These are phyloP conservation scores for Coprinopsis sp. DNA, from an alignment of 768 basidiomycete genomes.

Conservation along the genomic window DNA sequence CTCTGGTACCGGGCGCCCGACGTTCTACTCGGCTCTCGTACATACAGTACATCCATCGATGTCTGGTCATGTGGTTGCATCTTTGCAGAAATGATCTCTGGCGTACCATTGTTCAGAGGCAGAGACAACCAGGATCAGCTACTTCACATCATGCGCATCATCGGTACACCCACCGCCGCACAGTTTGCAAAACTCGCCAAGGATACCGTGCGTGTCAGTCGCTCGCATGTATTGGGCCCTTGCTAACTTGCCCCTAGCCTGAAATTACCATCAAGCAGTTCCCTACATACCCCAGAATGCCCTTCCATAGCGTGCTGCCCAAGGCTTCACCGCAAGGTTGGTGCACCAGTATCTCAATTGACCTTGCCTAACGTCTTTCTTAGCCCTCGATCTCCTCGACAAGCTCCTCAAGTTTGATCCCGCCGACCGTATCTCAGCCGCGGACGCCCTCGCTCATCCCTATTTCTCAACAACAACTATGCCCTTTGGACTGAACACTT, in stretches of 20 bases:
- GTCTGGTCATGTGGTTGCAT: conserved; percentile 99
- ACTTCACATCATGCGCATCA: conserved; percentile 95
- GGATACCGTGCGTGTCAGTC: conserved; percentile 64
- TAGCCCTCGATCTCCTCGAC: conserved; percentile 91
- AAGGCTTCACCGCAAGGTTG: conserved; percentile 83
- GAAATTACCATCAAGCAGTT: conserved; percentile 82
- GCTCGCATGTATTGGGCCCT: neutral
- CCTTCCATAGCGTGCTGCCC: conserved; percentile 74
- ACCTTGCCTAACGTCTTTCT: conserved; percentile 12
- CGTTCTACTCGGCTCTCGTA: conserved; percentile 92
- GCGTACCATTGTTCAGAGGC: conserved; percentile 93
- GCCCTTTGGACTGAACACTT: conserved; percentile 38
- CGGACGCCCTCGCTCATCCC: conserved; percentile 86
- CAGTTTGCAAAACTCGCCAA: conserved; percentile 83
- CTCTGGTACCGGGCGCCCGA: conserved; percentile 99
- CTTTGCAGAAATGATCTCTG: conserved; percentile 99
- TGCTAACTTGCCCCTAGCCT: conserved; percentile 43
- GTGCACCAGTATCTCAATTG: conserved; percentile 3
- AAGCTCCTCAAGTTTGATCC: conserved; percentile 96
- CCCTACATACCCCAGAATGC: conserved; percentile 82
- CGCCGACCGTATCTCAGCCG: conserved; percentile 82
- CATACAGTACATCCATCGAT: conserved; percentile 97
- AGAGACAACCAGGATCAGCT: conserved; percentile 97
- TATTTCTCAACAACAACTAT: conserved; percentile 66
- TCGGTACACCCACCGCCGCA: conserved; percentile 90